Evolutionary conservation across 371 early-diverging fungal species (phyloP).

Genomic region (Dinochytrium kinnereticum): DNA sequence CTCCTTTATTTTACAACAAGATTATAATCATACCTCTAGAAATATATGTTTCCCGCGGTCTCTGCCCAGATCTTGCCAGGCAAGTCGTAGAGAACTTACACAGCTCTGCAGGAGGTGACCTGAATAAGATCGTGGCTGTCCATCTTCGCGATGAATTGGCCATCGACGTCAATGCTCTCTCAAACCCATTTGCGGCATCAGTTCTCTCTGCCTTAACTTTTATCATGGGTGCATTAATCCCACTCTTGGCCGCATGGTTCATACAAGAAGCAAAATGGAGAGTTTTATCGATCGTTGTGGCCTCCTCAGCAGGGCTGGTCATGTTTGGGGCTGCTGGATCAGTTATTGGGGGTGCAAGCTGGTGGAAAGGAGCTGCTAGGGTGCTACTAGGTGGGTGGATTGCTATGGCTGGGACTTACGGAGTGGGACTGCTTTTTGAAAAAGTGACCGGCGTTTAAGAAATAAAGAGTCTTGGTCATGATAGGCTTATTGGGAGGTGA

Average conservation of each 20-base stretch:
- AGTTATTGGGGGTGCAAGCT: constrained; percentile 36
- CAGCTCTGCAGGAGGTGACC: constrained; percentile 16
- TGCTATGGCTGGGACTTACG: constrained; percentile 42
- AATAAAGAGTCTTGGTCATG: too few relatives aligned
- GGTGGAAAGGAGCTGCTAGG: constrained; percentile 40
- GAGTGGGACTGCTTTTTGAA: constrained; percentile 34
- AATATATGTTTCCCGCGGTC: constrained; percentile 35
- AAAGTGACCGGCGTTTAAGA: too few relatives aligned
- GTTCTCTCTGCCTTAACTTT: constrained; percentile 35
- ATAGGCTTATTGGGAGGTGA: too few relatives aligned
- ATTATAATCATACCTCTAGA: not conserved
- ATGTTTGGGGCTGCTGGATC: constrained; percentile 34
- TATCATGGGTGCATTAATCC: constrained; percentile 37
- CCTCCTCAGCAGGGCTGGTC: constrained; percentile 26
- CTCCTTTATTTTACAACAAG: too few relatives aligned
- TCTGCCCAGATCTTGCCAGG: constrained; percentile 37
- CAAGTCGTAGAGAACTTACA: constrained; percentile 44
- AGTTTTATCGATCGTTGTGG: not conserved
- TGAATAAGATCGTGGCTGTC: constrained; percentile 43
- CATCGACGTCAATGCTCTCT: constrained; percentile 45
- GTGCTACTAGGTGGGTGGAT: constrained; percentile 45
- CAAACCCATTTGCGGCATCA: constrained; percentile 49
- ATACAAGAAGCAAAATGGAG: not conserved
- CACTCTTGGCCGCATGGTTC: constrained; percentile 23
- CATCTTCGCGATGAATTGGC: constrained; percentile 51